Evolutionary conservation across 169 alveolate genomes (phyloP), one percentile per base, ranked within the genome.

Genomic region (Plasmodium knowlesi): DNA sequence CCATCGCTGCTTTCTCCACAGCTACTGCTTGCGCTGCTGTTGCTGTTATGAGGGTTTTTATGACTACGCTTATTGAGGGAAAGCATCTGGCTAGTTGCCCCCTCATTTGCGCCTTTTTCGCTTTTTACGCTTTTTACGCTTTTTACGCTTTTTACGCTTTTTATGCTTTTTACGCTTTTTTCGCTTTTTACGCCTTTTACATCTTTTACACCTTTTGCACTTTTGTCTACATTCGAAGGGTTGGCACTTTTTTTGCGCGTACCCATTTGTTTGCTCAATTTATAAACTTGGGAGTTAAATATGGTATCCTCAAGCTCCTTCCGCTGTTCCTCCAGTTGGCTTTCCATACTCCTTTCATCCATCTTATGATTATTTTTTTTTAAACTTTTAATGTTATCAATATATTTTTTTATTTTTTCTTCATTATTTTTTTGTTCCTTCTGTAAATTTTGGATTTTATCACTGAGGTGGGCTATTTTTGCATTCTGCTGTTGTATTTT

Each of bases 371-470:
- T 85, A 34, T 9, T 41, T 54, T 85, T 85, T 73, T 85, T 85
- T 85, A 85, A 74, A 16, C 19, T 30, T 85, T 85, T 85, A 41
- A 85, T 85, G 25, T 14, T 50, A 30, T 85, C 86, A 50, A 37
- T 25, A 70, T 74, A 50, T 19, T 85, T 85, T 85, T 85, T 85
- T 74, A 85, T 73, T 85, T 85, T 85, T 14, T 85, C 93, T 32
- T 54, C 74, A 54, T 85, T 80, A 50, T 32, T 67, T 85, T 74
- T 34, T 73, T 85, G 85, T 3, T 76, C 85, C 25, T 54, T 74
- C 50, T 85, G 85, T 22, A 85, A 32, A 3, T 34, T 28, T 74
- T 85, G 85, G 0, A 85, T 85, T 85, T 85, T 85, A 34, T 85
- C 85, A 22, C 14, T 74, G 22, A 85, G 37, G 61, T 74, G 16